Evolutionary conservation across 164 flowering plant genomes (phyloP), one percentile per base, ranked within the genome.

Genomic region (Annona squamosa): DNA sequence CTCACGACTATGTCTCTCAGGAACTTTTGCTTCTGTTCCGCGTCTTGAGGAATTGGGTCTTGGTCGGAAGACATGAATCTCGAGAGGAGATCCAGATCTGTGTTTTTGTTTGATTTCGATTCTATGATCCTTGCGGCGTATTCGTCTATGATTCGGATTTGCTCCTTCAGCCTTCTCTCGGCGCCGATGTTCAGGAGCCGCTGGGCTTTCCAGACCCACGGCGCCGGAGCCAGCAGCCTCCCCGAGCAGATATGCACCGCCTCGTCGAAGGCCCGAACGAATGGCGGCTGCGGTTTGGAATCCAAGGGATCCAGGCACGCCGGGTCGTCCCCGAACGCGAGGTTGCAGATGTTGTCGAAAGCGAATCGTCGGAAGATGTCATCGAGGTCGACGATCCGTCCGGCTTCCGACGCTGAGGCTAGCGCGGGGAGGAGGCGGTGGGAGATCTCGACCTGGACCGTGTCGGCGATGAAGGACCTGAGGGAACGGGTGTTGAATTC

Each of bases 401-500:
- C 65, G 2, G 63, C n/a, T 0, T 78, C 75, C 3, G 71, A 75
- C 0, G 81, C 81, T 0, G 66, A 17, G 2, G 46, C 42, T 66
- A 87, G 81, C 62, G 3, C 68, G 0, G 90, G 90, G 46, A 84
- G 9, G 66, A 87, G 76, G 26, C 80, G 79, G 63, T 52, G 13
- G 17, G 66, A 19, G 66, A 84, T 69, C 59, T 83, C 82, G 6
- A 68, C 63, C 2, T 37, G 56, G 48, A 86, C 83, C 0, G 77
- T 79, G 4, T 75, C 71, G 2, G 84, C 70, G 43, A 84, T 44
- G 80, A 84, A 84, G 71, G 71, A 72, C 13, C 75, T 82, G 75
- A 87, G 85, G 0, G 90, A 85, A 3, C 72, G 76, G 45, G 86
- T 82, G 79, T 62, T 84, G 83, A 87, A 87, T 26, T 84, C 86